Percentiles rank a stretch among this genome's conserved stretches.
These are phyloP conservation scores for Entoloma clypeatum DNA, from an alignment of 1,284 basidiomycete genomes.

Conservation along the genomic window DNA sequence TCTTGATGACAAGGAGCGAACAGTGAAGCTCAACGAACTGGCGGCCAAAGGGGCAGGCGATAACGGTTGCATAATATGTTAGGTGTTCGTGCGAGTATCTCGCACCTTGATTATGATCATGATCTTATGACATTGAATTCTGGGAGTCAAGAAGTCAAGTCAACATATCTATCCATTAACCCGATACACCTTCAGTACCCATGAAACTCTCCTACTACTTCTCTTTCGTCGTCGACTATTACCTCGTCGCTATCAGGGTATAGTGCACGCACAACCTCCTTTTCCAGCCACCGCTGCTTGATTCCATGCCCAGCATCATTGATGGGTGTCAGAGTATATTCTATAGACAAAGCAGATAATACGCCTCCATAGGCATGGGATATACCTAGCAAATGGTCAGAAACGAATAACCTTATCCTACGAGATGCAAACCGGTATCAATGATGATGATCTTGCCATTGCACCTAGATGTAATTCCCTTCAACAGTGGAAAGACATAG, in stretches of 20 bases:
- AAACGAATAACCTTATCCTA: conserved; percentile 12
- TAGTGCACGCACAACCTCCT: conserved; percentile 75
- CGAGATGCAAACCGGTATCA: conserved; percentile 58
- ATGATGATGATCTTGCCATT: conserved; percentile 88
- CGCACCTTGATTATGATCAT: neutral
- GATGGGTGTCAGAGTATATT: conserved; percentile 69
- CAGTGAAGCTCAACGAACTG: conserved; percentile 39
- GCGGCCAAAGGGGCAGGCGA: conserved; percentile 17
- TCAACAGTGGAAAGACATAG: neutral
- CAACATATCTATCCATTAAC: conserved; percentile 6
- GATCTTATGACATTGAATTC: neutral
- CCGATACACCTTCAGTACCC: conserved; percentile 9
- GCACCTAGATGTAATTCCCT: conserved; percentile 80
- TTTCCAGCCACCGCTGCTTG: conserved; percentile 60
- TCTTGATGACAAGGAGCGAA: conserved; percentile 52
- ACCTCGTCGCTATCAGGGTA: conserved; percentile 60
- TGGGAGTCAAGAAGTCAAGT: neutral
- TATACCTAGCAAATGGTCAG: conserved; percentile 54
- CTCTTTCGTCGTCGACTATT: conserved; percentile 47
- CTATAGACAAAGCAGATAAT: conserved; percentile 80
- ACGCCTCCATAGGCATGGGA: conserved; percentile 92
- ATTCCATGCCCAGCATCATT: conserved; percentile 25
- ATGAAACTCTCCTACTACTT: conserved; percentile 45
- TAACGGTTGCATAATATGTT: neutral
- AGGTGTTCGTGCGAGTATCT: neutral